Base-by-base conservation (phyloP, 441 rosid genomes). In the Croton laevigatus region DNA sequence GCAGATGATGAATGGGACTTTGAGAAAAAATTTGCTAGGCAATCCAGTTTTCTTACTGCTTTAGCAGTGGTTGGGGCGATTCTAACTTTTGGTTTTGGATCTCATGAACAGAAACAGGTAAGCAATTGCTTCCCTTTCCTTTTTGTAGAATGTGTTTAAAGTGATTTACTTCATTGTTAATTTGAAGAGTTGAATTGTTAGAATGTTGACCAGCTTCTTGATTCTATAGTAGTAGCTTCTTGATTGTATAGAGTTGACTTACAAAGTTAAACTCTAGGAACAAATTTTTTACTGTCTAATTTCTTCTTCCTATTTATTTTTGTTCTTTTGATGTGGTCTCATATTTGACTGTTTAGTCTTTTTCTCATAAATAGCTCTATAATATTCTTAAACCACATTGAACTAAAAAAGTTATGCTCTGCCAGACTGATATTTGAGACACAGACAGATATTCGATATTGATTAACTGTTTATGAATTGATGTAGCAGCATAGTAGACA, bases 21-120 rank as follows among this genome's bases (percentile, higher is more conserved):
- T 61, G 85, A 86, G 73, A 87, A 83, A 64, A 67, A 73, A 71
- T 82, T 87, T 78, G 62, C 70, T 64, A 86, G 75, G 75, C 72
- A 80, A n/a, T 83, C 85, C 62, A 84, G 80, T 75, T 53, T 83
- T 59, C 63, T 88, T 27, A 65, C 78, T 42, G 88, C 94, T 32
- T 69, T 90, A n/a, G 64, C 90, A 10, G 83, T 85, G 69, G 72
- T 89, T 76, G 90, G 76, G 5, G 32, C 87, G 59, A 80, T 89
- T 70, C 75, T 89, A 44, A 79, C 81, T 49, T 84, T 83, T 60
- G 72, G 91, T 16, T 85, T 82, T 72, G 81, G 81, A 70, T 42
- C 85, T 60, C 76, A 62, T 75, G 94, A 85, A 5, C 82, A 85
- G 75, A 81, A 88, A 71, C 87, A 88, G 87, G 97, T 83, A 79